Percentiles rank a stretch among this genome's conserved stretches.
These are phyloP conservation scores for Takakia lepidozioides DNA, from an alignment of 225 moss, liverwort and hornwort genomes.

Conservation along the genomic window DNA sequence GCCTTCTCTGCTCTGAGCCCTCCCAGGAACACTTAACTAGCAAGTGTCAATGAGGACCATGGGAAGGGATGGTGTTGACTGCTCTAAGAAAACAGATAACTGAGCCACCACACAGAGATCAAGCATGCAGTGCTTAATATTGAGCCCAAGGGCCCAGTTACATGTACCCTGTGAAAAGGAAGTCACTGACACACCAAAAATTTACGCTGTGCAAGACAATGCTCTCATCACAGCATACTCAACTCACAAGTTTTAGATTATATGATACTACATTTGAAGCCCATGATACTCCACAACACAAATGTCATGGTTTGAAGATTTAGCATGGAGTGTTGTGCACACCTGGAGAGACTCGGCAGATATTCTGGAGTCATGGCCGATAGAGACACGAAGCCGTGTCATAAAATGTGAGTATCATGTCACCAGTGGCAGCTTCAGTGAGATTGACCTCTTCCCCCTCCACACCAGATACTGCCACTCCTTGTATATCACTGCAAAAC, in stretches of 20 bases:
- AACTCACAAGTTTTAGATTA: no score
- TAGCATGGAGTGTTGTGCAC: no score
- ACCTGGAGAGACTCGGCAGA: slow-evolving; percentile 88
- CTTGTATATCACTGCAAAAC: slow-evolving; percentile 87
- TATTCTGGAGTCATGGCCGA: slow-evolving; percentile 92
- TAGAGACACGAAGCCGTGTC: slow-evolving; percentile 47
- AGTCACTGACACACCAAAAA: not conserved
- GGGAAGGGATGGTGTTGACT: no score
- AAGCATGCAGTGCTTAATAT: slow-evolving; percentile 87
- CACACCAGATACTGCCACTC: slow-evolving; percentile 88
- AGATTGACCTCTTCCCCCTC: slow-evolving; percentile 85
- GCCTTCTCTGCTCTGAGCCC: no score
- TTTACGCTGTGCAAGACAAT: not conserved
- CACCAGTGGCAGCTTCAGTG: slow-evolving; percentile 67
- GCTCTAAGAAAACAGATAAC: no score
- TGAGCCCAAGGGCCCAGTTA: slow-evolving; percentile 65
- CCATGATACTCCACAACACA: no score
- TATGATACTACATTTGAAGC: no score
- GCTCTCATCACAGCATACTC: no score
- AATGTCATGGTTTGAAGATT: no score
- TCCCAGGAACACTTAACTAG: no score
- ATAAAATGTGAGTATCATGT: slow-evolving; percentile 65
- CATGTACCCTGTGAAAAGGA: slow-evolving; percentile 2
- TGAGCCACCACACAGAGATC: no score
- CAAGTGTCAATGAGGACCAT: no score